A percentile compares a stretch with the other conserved stretches of the same genome.
Conservation (phyloP, 495 filamentous ascomycete species). For the Penicillium crystallinum region DNA sequence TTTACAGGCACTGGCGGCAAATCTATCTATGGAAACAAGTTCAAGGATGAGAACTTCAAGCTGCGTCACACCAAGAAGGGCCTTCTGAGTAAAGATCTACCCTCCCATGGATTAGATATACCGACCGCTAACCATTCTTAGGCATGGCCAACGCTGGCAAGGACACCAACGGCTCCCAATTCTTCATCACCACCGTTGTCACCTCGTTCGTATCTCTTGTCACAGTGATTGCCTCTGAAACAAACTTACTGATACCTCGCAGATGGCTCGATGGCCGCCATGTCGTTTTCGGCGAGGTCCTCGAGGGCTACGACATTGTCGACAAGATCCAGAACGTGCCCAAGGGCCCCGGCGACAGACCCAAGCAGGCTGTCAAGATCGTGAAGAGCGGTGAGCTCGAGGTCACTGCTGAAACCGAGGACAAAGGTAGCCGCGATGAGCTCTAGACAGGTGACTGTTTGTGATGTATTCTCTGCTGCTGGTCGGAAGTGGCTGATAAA, state of each 20-base stretch:
- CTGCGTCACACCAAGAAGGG: conserved; percentile 74
- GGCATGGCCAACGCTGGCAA: conserved; percentile 97
- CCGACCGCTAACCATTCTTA: conserved; percentile 34
- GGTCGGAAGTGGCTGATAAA: conserved; percentile 35
- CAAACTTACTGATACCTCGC: background rate
- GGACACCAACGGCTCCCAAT: conserved; percentile 98
- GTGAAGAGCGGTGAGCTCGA: conserved; percentile 89
- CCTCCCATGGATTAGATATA: conserved; percentile 13
- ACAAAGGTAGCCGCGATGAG: conserved; percentile 97
- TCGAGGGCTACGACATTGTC: conserved; percentile 89
- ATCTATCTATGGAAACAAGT: conserved; percentile 95
- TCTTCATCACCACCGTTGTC: conserved; percentile 89
- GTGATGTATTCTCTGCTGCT: conserved; percentile 21
- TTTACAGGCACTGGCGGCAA: conserved; percentile 80
- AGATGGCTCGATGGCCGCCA: conserved; percentile 88
- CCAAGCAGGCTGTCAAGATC: conserved; percentile 73
- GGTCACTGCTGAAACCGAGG: conserved; percentile 37
- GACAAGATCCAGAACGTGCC: conserved; percentile 77
- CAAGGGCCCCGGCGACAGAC: conserved; percentile 70
- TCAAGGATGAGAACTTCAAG: conserved; percentile 99
- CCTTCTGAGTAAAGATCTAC: conserved; percentile 47
- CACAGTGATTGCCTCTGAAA: background rate
- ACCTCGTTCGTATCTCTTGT: conserved; percentile 58
- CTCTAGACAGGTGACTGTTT: conserved; percentile 57
- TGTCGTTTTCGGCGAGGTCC: conserved; percentile 87